phyloP scores from a whole-genome alignment of 73 alveolate genomes.

The Effrenium voratum region DNA sequence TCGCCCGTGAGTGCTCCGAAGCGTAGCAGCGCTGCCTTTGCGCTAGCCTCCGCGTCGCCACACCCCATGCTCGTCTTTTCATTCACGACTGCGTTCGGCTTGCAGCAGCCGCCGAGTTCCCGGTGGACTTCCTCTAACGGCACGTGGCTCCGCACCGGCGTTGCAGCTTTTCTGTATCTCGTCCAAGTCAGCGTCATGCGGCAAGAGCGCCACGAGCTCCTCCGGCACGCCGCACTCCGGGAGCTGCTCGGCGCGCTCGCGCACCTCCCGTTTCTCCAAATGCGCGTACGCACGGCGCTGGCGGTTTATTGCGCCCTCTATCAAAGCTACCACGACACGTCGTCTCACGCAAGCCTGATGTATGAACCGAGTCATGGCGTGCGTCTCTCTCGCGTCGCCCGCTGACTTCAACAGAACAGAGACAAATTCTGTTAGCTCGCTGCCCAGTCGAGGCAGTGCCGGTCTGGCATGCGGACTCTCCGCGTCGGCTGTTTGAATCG shows the following conservation, averaged over 20 bases:
- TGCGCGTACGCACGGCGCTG: not conserved
- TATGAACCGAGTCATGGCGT: not conserved
- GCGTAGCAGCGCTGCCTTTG: not conserved
- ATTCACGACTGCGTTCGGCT: not conserved
- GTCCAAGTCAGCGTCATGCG: not conserved
- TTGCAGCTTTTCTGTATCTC: not conserved
- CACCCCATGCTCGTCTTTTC: not conserved
- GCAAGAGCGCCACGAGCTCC: not conserved
- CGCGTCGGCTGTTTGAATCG: not conserved
- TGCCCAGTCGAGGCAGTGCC: not conserved
- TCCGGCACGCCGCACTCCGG: slow-evolving; percentile 10
- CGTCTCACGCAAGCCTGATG: not conserved
- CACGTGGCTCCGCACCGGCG: too few species aligned
- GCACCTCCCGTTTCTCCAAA: not conserved
- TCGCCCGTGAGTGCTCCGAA: not conserved
- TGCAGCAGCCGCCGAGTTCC: not conserved
- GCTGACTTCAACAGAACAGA: not conserved
- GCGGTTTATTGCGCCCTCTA: not conserved
- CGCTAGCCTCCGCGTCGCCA: not conserved
- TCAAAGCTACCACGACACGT: not conserved
- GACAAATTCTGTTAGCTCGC: not conserved
- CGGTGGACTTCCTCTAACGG: too few species aligned
- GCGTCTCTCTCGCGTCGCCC: not conserved
- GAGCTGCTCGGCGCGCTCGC: not conserved
- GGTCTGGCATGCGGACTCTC: not conserved